Evolutionary conservation across 148 eudicot species (phyloP).

Genomic region (Heliamphora exappendiculata): DNA sequence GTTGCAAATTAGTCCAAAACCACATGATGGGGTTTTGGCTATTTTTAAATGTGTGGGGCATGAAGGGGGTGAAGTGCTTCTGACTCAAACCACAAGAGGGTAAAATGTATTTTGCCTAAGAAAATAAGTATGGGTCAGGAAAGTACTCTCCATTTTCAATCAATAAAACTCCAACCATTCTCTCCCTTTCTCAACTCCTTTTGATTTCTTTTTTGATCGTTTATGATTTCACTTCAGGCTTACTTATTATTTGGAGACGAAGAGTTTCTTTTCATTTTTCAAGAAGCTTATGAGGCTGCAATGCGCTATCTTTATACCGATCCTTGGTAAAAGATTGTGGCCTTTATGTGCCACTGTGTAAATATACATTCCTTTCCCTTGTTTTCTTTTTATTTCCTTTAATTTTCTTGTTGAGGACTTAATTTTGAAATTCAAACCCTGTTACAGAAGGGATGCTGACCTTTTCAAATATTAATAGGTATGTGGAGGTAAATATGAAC

Average conservation of each 20-base stretch:
- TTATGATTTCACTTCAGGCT: constrained; percentile 48
- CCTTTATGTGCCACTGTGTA: constrained; percentile 10
- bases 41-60: too few species aligned
- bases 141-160: neutral
- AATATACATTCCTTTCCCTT: constrained; percentile 6
- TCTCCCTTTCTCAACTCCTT: neutral
- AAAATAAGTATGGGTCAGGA: neutral
- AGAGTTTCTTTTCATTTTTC: constrained; percentile 90
- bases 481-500: constrained; percentile 98
- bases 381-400: constrained; percentile 2
- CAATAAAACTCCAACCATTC: neutral
- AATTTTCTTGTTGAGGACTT: neutral
- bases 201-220: too few species aligned
- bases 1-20: too few species aligned
- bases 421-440: constrained; percentile 1
- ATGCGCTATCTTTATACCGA: constrained; percentile 83
- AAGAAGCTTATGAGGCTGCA: constrained; percentile 94
- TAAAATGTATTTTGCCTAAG: too few species aligned
- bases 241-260: constrained; percentile 91
- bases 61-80: too few species aligned
- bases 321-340: constrained; percentile 61
- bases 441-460: neutral
- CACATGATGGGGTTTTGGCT: too few species aligned
- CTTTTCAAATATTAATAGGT: constrained; percentile 42
- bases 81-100: too few species aligned